A percentile compares a stretch with the other conserved stretches of the same genome.
These are phyloP conservation scores for Trametes gibbosa DNA, from an alignment of 768 basidiomycete genomes.

Conservation along the genomic window DNA sequence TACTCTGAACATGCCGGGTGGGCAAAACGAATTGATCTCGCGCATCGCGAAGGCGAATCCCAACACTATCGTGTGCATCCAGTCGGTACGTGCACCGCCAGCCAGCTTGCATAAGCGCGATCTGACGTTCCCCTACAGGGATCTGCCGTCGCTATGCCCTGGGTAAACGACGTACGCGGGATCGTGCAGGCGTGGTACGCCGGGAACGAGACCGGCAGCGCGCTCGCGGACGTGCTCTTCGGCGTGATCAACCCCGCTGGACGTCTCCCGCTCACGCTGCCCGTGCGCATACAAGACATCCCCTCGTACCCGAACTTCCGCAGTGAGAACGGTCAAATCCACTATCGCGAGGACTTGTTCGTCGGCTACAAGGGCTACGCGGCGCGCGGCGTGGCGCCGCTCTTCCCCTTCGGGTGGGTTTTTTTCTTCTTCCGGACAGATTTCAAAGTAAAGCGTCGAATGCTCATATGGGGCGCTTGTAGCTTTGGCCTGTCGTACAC, in stretches of 20 bases:
- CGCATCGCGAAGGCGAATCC: slow-evolving; percentile 53
- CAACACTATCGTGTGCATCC: slow-evolving; percentile 57
- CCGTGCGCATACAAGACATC: slow-evolving; percentile 56
- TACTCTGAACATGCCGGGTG: slow-evolving; percentile 55
- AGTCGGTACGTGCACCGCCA: slow-evolving; percentile 47
- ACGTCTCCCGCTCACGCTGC: slow-evolving; percentile 59
- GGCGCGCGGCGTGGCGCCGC: slow-evolving; percentile 46
- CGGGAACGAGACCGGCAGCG: slow-evolving; percentile 65
- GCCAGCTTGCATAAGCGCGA: too few relatives aligned
- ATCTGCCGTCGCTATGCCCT: slow-evolving; percentile 74
- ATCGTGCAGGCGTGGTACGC: slow-evolving; percentile 65
- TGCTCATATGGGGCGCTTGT: background rate
- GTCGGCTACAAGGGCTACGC: slow-evolving; percentile 73
- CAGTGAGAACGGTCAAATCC: slow-evolving; percentile 53
- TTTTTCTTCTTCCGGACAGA: too few relatives aligned
- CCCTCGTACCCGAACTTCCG: slow-evolving; percentile 57
- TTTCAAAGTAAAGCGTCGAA: too few relatives aligned
- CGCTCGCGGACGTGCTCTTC: slow-evolving; percentile 62
- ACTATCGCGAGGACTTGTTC: slow-evolving; percentile 60
- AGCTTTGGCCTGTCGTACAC: slow-evolving; percentile 79
- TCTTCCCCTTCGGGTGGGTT: slow-evolving; percentile 67
- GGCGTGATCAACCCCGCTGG: slow-evolving; percentile 62
- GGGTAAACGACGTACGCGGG: slow-evolving; percentile 53
- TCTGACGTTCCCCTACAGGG: too few relatives aligned
- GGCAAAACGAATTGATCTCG: slow-evolving; percentile 56